Conservation (phyloP, 345 rosid genomes). For the Microthlaspi erraticum region DNA sequence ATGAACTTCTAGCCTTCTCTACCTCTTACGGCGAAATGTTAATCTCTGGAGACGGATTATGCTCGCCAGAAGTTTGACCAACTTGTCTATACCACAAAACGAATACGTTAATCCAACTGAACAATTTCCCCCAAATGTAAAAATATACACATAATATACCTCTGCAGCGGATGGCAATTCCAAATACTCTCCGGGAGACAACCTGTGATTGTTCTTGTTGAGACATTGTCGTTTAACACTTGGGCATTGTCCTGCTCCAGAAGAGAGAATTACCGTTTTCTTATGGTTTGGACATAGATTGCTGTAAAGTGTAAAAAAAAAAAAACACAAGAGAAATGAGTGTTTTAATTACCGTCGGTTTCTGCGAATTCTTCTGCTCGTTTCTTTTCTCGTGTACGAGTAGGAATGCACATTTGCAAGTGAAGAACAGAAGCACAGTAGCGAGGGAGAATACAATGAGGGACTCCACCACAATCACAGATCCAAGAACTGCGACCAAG, state of each 20-base stretch:
- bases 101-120: background rate
- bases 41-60: conserved; percentile 20
- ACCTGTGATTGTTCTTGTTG: conserved; percentile 6
- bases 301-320: too few species aligned
- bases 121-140: background rate
- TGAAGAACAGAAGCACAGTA: conserved; percentile 62
- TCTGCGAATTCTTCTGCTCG: conserved; percentile 30
- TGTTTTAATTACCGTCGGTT: conserved; percentile 42
- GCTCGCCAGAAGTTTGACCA: conserved; percentile 20
- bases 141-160: conserved; percentile 13
- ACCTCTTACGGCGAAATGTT: conserved; percentile 14
- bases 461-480: conserved; percentile 61
- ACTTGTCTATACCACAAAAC: conserved; percentile 17
- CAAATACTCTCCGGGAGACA: conserved; percentile 21
- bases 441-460: conserved; percentile 57
- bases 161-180: background rate
- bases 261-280: conserved; percentile 10
- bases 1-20: conserved; percentile 24
- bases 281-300: conserved; percentile 10
- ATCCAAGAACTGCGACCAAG: conserved; percentile 60
- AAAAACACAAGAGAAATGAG: conserved; percentile 1
- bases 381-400: conserved; percentile 57
- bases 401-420: conserved; percentile 74
- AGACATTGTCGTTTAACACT: background rate
- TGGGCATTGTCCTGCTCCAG: conserved; percentile 22